Base-by-base conservation (phyloP, 495 filamentous ascomycete genomes). In the Tuber microsphaerosporum region DNA sequence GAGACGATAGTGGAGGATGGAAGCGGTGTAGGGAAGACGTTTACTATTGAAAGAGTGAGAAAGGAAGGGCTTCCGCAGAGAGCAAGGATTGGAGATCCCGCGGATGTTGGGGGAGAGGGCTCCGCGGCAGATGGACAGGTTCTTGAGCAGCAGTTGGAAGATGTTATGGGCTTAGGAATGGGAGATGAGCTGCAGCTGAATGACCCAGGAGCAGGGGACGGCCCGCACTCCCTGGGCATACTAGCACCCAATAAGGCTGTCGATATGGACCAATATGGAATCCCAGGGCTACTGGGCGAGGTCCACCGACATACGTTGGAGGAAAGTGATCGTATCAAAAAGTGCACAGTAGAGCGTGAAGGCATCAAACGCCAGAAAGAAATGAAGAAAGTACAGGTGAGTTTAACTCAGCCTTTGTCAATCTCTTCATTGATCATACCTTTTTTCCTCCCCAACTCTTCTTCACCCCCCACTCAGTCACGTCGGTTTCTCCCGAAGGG, bases 291-390 rank as follows among this genome's bases (percentile, higher is more conserved):
- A 26, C 73, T 81, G n/a, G 84, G 86, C 65, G 90, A 85, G 81
- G 89, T 84, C 2, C 93, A 97, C 84, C 90, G 90, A 74, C 93
- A 97, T 84, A 88, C 88, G 0, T 84, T 97, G 42, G 89, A 89
- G 73, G 92, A 92, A 77, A 94, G 92, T 77, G 93, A 97, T 83
- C 88, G 89, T 70, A 91, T 95, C 41, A 96, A 96, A 85, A 94
- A 93, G 85, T 93, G 92, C 77, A 93, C 89, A 80, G 89, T 94
- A 6, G 87, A 90, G 79, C 87, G 93, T 76, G 87, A 86, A 81
- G 80, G 91, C 65, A 82, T 91, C 71, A 91, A 90, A 83, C 86
- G 88, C 74, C 89, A 89, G 76, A 92, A 90, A 81, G 90, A 91
- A 68, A 87, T 87, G 79, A 91, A 90, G 84, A 92, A 89, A 82